Conservation (phyloP, 73 alveolate genomes). For the Stentor roeselii region DNA sequence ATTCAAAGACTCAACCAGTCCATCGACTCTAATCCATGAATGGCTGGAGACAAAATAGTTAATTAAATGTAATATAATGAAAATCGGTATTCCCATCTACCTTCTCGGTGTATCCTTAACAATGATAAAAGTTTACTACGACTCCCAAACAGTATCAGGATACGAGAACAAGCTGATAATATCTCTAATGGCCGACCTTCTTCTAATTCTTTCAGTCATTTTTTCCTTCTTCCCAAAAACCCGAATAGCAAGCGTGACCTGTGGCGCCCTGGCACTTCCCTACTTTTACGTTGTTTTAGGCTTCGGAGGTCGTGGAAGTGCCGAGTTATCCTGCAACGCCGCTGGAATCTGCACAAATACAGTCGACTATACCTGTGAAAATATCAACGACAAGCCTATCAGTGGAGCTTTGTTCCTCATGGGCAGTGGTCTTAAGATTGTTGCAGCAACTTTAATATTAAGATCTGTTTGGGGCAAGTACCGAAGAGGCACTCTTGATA, state of each 20-base stretch:
- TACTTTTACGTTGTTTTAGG: not conserved
- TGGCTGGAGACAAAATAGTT: no score
- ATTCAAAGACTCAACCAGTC: not conserved
- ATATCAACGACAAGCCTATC: no score
- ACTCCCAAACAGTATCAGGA: not conserved
- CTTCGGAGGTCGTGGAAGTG: not conserved
- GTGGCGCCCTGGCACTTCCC: not conserved
- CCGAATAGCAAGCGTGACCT: not conserved
- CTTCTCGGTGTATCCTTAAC: not conserved
- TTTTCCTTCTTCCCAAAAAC: not conserved
- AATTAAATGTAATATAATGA: no score
- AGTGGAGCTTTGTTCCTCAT: not conserved
- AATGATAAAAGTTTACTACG: not conserved
- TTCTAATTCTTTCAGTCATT: not conserved
- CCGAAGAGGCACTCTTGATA: no score
- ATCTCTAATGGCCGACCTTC: not conserved
- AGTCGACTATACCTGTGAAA: not conserved
- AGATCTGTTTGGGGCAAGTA: not conserved
- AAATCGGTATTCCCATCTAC: not conserved
- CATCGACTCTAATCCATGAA: no score
- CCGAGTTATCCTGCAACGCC: not conserved
- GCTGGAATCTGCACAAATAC: not conserved
- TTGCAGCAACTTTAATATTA: not conserved
- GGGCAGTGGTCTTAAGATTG: not conserved
- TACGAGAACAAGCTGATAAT: not conserved